Conservation (phyloP, 2,329 filamentous ascomycete species). For the Colletotrichum sp. region DNA sequence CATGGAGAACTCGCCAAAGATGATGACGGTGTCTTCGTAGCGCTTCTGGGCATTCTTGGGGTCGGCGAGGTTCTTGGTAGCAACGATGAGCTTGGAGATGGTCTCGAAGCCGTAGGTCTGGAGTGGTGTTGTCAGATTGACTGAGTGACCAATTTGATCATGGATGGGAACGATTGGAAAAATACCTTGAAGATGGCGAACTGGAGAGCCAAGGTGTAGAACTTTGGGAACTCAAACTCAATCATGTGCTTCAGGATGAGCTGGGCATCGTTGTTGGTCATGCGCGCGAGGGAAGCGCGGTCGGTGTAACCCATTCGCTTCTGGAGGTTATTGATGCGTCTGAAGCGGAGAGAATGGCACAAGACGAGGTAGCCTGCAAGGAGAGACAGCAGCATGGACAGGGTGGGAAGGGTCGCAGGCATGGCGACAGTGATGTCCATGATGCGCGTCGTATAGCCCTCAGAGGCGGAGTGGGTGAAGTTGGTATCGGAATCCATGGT, state of each 20-base stretch:
- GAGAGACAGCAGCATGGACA: conserved; percentile 2
- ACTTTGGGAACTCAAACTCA: conserved; percentile 40
- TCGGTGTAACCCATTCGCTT: conserved; percentile 35
- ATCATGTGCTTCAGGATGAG: conserved; percentile 42
- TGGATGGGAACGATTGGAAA: not conserved
- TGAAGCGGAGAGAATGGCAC: conserved; percentile 43
- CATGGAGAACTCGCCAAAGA: conserved; percentile 40
- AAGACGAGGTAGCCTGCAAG: conserved; percentile 35
- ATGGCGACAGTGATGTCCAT: not conserved
- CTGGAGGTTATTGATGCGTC: conserved; percentile 32
- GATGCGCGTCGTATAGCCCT: not conserved
- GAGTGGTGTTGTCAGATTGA: not conserved
- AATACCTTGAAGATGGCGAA: conserved; percentile 45
- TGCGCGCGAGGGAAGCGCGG: conserved; percentile 39
- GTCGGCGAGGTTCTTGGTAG: conserved; percentile 39
- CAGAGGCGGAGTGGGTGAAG: not conserved
- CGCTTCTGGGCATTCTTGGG: conserved; percentile 37
- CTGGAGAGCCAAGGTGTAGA: conserved; percentile 41
- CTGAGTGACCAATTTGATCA: not conserved
- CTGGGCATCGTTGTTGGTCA: conserved; percentile 51
- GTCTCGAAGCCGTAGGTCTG: conserved; percentile 46
- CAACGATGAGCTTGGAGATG: conserved; percentile 39
- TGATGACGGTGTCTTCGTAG: conserved; percentile 45
- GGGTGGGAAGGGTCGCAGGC: not conserved
- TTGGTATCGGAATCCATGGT: conserved; percentile 4